A percentile compares a stretch with the other conserved stretches of the same genome.
These are phyloP conservation scores for Dendryphion nanum DNA, from an alignment of 2,329 filamentous ascomycete species.

Conservation along the genomic window DNA sequence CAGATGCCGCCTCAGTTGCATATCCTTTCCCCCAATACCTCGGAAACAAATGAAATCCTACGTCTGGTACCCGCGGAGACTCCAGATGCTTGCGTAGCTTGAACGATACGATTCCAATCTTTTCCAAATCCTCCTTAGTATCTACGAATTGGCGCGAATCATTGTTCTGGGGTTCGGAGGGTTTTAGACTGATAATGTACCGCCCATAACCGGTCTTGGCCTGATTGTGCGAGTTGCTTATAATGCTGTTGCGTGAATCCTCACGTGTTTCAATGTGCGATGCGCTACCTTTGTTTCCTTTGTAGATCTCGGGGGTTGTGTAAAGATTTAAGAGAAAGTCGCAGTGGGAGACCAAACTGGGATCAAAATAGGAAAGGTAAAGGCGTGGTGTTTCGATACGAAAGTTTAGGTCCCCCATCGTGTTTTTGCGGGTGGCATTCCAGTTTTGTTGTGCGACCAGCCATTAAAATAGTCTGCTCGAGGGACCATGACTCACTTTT, in stretches of 20 bases:
- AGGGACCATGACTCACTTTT: too few relatives aligned
- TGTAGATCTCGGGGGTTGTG: slow-evolving; percentile 20
- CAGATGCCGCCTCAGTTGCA: slow-evolving; percentile 14
- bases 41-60: slow-evolving; percentile 16
- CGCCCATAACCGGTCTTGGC: slow-evolving; percentile 27
- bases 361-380: slow-evolving; percentile 16
- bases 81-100: slow-evolving; percentile 14
- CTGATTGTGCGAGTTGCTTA: slow-evolving; percentile 7
- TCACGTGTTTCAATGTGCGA: slow-evolving; percentile 14
- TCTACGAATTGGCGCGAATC: slow-evolving; percentile 2
- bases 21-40: slow-evolving; percentile 16
- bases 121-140: neutral
- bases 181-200: slow-evolving; percentile 24
- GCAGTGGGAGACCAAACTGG: slow-evolving; percentile 17
- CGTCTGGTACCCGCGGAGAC: slow-evolving; percentile 16
- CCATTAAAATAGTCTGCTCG: too few relatives aligned
- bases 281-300: slow-evolving; percentile 9
- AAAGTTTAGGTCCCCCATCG: slow-evolving; percentile 16
- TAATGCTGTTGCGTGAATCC: slow-evolving; percentile 12
- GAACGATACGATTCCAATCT: slow-evolving; percentile 21
- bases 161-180: neutral
- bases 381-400: slow-evolving; percentile 23
- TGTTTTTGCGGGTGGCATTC: neutral
- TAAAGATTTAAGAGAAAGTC: slow-evolving; percentile 26
- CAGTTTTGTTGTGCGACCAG: too few relatives aligned